Evolutionary conservation across 2,329 filamentous ascomycete genomes (phyloP).

Genomic region (Phyllosticta citriasiana): DNA sequence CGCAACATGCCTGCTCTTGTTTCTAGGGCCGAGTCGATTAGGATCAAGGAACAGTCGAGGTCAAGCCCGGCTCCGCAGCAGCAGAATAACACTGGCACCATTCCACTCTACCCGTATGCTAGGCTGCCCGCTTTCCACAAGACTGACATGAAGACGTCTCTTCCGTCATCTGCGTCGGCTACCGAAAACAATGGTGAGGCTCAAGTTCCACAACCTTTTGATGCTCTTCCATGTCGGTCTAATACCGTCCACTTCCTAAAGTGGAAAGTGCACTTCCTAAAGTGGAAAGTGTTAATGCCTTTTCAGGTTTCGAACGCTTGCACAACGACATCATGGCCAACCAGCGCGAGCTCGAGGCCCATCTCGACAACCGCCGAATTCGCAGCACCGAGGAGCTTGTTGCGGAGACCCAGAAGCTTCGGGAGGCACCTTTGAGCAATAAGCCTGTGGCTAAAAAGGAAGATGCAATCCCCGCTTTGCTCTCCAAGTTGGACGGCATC

Average conservation of each 20-base stretch:
- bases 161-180: background rate
- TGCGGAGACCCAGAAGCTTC: background rate
- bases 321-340: background rate
- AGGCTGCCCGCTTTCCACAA: constrained; percentile 12
- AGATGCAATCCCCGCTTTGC: constrained; percentile 16
- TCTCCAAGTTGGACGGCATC: constrained; percentile 17
- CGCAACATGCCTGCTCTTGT: background rate
- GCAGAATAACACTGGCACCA: constrained; percentile 7
- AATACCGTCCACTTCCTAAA: no score
- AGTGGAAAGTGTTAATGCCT: background rate
- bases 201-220: constrained; percentile 32
- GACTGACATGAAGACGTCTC: constrained; percentile 8
- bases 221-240: constrained; percentile 22
- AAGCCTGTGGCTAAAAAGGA: background rate
- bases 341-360: background rate
- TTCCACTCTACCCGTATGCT: constrained; percentile 8
- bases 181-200: constrained; percentile 24
- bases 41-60: background rate
- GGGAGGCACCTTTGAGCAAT: background rate
- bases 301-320: background rate
- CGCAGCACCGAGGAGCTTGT: background rate
- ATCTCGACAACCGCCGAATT: no score
- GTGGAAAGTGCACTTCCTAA: background rate
- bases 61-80: background rate
- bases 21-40: background rate